Evolutionary conservation across 495 filamentous ascomycete genomes (phyloP).

Genomic region (Daldinia decipiens): DNA sequence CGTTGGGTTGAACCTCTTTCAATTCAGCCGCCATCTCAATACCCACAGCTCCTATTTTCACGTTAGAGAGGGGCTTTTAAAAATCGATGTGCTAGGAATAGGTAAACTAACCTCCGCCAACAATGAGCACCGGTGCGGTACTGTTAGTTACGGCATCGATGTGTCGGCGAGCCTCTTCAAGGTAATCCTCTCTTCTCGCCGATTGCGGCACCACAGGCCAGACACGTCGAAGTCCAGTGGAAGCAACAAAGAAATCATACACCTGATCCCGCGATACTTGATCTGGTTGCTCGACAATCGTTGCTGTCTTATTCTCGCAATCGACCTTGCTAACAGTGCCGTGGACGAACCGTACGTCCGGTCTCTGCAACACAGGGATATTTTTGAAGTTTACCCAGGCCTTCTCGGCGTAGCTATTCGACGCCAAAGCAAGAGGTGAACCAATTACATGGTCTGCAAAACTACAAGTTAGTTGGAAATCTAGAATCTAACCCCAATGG

Average conservation of each 20-base stretch:
- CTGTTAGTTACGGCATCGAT: constrained; percentile 52
- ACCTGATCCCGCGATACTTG: constrained; percentile 46
- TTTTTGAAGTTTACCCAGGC: constrained; percentile 71
- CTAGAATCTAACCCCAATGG: neutral
- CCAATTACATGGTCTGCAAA: constrained; percentile 69
- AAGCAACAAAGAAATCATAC: constrained; percentile 74
- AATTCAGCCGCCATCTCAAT: constrained; percentile 78
- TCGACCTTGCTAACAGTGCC: constrained; percentile 67
- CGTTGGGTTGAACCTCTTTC: constrained; percentile 65
- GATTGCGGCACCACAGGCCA: constrained; percentile 73
- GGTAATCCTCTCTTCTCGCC: constrained; percentile 61
- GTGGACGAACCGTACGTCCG: constrained; percentile 64
- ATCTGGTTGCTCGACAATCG: constrained; percentile 48
- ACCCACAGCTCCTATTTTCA: constrained; percentile 67
- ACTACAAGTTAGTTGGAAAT: neutral
- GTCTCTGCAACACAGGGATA: constrained; percentile 65
- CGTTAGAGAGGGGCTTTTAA: constrained; percentile 1
- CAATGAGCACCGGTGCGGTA: constrained; percentile 64
- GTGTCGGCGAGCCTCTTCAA: constrained; percentile 64
- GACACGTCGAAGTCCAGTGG: constrained; percentile 67
- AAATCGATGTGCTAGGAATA: too few species aligned
- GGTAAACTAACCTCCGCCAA: constrained; percentile 60
- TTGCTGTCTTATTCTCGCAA: constrained; percentile 60
- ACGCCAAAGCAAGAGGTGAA: constrained; percentile 69
- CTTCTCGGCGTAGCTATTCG: constrained; percentile 62